Conservation (phyloP, 345 rosid species). For the Nephelium lappaceum region DNA sequence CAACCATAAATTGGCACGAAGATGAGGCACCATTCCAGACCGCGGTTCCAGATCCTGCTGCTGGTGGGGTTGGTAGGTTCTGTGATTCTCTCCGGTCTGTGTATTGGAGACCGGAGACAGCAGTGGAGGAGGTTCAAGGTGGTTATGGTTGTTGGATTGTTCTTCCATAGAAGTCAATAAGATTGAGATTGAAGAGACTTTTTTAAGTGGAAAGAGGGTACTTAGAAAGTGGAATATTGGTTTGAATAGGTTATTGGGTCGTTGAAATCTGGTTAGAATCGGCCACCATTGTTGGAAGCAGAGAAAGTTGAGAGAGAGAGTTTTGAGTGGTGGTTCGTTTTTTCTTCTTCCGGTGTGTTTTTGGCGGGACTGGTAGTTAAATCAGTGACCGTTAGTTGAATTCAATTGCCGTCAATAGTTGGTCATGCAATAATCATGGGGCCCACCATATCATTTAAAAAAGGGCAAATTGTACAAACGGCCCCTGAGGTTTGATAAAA, state of each 20-base stretch:
- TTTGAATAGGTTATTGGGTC: neutral
- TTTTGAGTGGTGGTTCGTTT: conserved; percentile 25
- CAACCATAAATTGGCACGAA: conserved; percentile 31
- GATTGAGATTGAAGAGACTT: neutral
- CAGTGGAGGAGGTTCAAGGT: neutral
- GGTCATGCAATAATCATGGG: neutral
- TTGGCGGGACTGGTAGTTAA: conserved; percentile 22
- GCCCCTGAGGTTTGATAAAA: no score
- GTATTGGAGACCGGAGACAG: conserved; percentile 27
- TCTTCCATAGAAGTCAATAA: conserved; percentile 30
- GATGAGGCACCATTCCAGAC: conserved; percentile 20
- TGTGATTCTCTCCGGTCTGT: conserved; percentile 17
- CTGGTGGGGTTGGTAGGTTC: conserved; percentile 8
- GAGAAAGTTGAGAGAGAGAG: neutral
- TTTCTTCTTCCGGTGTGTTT: neutral
- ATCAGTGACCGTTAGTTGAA: conserved; percentile 20
- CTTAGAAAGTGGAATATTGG: neutral
- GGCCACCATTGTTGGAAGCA: conserved; percentile 14
- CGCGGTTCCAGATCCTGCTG: conserved; percentile 11
- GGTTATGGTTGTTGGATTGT: conserved; percentile 10
- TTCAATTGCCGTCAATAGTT: neutral
- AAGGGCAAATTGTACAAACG: no score
- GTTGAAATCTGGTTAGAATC: neutral
- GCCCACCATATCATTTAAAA: no score
- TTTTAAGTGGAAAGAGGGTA: neutral